Conservation (phyloP, 2,329 filamentous ascomycete species). For the Alternaria sp. region DNA sequence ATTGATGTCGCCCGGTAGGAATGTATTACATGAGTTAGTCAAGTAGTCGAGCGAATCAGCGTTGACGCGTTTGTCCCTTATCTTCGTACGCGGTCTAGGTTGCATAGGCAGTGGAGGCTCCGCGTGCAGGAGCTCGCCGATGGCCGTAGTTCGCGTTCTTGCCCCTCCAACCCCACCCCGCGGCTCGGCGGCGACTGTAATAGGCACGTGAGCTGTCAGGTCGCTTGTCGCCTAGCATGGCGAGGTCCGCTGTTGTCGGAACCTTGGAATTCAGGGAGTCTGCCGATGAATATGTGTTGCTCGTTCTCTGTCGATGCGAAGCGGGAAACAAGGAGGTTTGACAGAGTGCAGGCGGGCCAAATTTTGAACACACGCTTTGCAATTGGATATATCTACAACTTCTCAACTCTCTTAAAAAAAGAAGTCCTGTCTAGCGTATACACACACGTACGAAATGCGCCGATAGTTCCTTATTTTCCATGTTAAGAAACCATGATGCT, state of each 20-base stretch:
- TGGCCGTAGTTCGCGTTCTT: slow-evolving; percentile 22
- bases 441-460: slow-evolving; percentile 2
- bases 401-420: background rate
- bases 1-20: too few relatives aligned
- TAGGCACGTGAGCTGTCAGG: slow-evolving; percentile 11
- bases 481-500: slow-evolving; percentile 1
- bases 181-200: too few relatives aligned
- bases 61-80: slow-evolving; percentile 17
- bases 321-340: too few relatives aligned
- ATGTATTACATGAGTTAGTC: slow-evolving; percentile 1
- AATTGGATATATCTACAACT: slow-evolving; percentile 19
- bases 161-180: slow-evolving; percentile 17
- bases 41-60: slow-evolving; percentile 21
- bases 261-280: too few relatives aligned
- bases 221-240: background rate
- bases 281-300: too few relatives aligned
- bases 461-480: background rate
- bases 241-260: slow-evolving; percentile 5
- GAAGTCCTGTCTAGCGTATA: slow-evolving; percentile 3
- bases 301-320: too few relatives aligned
- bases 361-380: slow-evolving; percentile 1
- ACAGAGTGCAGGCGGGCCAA: too few relatives aligned
- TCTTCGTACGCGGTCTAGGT: slow-evolving; percentile 14
- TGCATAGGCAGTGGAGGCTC: slow-evolving; percentile 10
- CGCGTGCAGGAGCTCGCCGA: slow-evolving; percentile 36